Base-by-base conservation (phyloP, 495 filamentous ascomycete species). In the Podospora bellae-mahoneyi region DNA sequence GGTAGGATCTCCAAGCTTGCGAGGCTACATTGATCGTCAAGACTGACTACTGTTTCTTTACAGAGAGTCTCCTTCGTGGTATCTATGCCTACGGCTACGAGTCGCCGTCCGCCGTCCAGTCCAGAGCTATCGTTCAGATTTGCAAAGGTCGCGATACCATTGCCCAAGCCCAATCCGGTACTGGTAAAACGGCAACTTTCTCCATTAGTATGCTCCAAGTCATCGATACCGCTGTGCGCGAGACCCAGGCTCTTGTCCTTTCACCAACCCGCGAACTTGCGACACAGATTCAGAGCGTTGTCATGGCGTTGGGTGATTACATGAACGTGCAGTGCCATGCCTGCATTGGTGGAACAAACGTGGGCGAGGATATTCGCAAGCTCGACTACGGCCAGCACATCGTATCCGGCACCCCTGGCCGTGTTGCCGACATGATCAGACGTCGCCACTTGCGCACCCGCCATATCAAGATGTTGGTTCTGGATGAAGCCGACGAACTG, bases 41-140 rank as follows among this genome's bases (percentile, higher is more conserved):
- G 13, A 23, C n/a, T 58, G 18, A 58, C 55, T 10, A 9, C 3
- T 59, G 4, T 7, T 13, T 5, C 3, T 28, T 20, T 48, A 68
- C 65, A 86, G 92, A 98, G 78, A 96, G 92, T 76, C 89, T 99
- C 28, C 89, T 98, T 69, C 93, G 95, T 66, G 95, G 95, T 74
- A 94, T 99, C 78, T 99, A 99, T 77, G 95, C 95, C 19, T 99
- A 99, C 72, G 95, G 95, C 62, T 99, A 97, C 78, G 95, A 99
- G 76, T 96, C 93, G 0, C 95, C 95, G 1, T 99, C 95, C 4
- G 95, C 95, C 4, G 94, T 99, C 19, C 95, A 99, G 81, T 96
- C 93, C 58, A 90, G 95, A 74, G 95, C 96, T 67, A 99, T 99
- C 76, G 94, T 98, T 70, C 94, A 97, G 79, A 93, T 99, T 75